These are phyloP conservation scores for Eucalyptus sp. DNA, from an alignment of 345 rosid genomes.

Conservation along the genomic window DNA sequence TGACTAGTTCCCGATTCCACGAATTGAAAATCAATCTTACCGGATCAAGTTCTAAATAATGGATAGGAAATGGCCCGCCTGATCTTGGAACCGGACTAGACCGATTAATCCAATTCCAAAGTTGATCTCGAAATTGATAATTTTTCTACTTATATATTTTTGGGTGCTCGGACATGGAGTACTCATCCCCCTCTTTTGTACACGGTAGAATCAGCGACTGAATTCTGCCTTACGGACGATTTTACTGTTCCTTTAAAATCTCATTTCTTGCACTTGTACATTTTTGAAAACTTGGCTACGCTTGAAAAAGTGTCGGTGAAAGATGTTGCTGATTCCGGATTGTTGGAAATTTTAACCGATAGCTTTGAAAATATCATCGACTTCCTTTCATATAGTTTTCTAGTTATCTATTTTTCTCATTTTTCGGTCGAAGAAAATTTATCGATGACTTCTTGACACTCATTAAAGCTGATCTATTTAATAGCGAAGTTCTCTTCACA, in stretches of 20 bases:
- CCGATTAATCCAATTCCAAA: too few species aligned
- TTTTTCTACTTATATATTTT: background rate
- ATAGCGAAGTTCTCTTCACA: background rate
- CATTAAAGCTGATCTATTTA: fast-evolving
- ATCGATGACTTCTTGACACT: background rate
- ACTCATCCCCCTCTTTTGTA: background rate
- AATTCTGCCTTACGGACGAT: fast-evolving
- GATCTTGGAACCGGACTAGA: fast-evolving
- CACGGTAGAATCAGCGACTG: background rate
- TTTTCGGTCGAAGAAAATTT: background rate
- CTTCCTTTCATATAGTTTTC: background rate
- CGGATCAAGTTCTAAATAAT: too few species aligned
- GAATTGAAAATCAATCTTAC: too few species aligned
- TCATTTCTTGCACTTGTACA: background rate
- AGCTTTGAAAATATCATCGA: background rate
- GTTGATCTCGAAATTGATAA: too few species aligned
- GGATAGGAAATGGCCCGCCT: background rate
- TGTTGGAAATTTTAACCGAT: background rate
- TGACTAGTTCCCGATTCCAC: background rate
- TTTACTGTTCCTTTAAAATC: background rate
- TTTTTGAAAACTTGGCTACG: background rate
- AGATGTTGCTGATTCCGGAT: background rate
- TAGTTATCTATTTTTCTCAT: background rate
- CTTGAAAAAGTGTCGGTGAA: background rate
- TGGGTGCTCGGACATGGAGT: background rate